Base-by-base conservation (phyloP, 208 protist genomes). In the Angomonas ambiguus region DNA sequence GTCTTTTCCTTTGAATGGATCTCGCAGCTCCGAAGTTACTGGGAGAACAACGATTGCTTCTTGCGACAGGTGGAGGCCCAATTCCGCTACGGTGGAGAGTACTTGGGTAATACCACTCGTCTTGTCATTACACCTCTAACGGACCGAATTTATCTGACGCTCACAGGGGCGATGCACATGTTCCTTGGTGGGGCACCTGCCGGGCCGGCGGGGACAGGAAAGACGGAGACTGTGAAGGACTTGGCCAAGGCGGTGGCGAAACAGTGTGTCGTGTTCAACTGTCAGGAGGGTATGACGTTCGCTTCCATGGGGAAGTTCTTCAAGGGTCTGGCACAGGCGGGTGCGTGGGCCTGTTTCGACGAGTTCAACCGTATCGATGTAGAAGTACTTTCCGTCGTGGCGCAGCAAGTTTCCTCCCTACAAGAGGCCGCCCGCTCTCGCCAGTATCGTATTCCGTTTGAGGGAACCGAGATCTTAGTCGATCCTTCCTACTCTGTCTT, bases 301-400 rank as follows among this genome's bases (percentile, higher is more conserved):
- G 80, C 87, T n/a, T 96, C 95, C 32, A 98, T 98, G 96, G 95
- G 92, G 31, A 98, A 98, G 74, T 98, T 98, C 87, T 98, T 98
- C 80, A 98, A 98, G 65, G 95, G 96, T 1, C 87, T 98, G 10
- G 97, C 96, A 4, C 93, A 95, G 67, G 83, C 92, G 22, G 97
- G 97, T 58, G 97, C 97, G 35, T 99, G 96, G 96, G 90, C 96
- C 20, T 99, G 97, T 78, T 99, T 99, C 74, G 98, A 99, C 74
- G 98, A 99, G 84, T 99, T 99, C 91, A 99, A 99, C 82, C 91
- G 98, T 65, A 98, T 99, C 80, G 95, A 99, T 62, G 93, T 99
- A 18, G 96, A 98, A 77, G 94, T 98, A 73, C 85, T 98, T 6
- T 98, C 95, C 31, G 97, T 99, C 30, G 92, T 99, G 57, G 96